Percentiles rank a stretch among this genome's conserved stretches.
Conservation (phyloP, 192 early-diverging fungal genomes). For the Backusella macrospora region DNA sequence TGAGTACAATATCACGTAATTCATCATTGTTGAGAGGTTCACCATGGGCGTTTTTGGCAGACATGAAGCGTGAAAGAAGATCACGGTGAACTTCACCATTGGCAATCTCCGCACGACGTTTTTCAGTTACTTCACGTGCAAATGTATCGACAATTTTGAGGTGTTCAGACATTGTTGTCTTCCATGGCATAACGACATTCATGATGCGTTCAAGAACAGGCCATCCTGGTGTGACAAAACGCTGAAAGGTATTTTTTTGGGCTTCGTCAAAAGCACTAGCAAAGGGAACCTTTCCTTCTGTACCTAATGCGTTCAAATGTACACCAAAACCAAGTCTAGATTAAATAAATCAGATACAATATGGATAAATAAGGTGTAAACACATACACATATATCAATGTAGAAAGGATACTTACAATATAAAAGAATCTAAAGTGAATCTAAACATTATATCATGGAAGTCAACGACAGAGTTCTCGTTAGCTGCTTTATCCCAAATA, state of each 20-base stretch:
- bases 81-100: conserved; percentile 25
- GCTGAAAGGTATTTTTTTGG: conserved; percentile 37
- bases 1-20: conserved; percentile 41
- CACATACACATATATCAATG: not conserved
- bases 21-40: conserved; percentile 28
- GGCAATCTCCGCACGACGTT: conserved; percentile 33
- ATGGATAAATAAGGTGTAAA: not conserved
- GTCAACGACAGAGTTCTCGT: conserved; percentile 39
- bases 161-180: conserved; percentile 24
- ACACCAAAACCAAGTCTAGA: conserved; percentile 48
- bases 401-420: conserved; percentile 36
- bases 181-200: conserved; percentile 18
- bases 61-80: conserved; percentile 39
- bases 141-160: conserved; percentile 35
- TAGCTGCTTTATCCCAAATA: conserved; percentile 38
- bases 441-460: conserved; percentile 52
- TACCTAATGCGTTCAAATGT: conserved; percentile 44
- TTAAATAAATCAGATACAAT: not conserved
- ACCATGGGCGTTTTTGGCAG: conserved; percentile 32
- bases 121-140: conserved; percentile 27
- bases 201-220: conserved; percentile 1
- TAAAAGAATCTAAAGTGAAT: conserved; percentile 55
- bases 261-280: conserved; percentile 53
- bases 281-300: conserved; percentile 47
- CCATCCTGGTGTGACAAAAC: conserved; percentile 30